A percentile compares a stretch with the other conserved stretches of the same genome.
Conservation (phyloP, 805 yeast genomes). For the Yarrowia divulgata region DNA sequence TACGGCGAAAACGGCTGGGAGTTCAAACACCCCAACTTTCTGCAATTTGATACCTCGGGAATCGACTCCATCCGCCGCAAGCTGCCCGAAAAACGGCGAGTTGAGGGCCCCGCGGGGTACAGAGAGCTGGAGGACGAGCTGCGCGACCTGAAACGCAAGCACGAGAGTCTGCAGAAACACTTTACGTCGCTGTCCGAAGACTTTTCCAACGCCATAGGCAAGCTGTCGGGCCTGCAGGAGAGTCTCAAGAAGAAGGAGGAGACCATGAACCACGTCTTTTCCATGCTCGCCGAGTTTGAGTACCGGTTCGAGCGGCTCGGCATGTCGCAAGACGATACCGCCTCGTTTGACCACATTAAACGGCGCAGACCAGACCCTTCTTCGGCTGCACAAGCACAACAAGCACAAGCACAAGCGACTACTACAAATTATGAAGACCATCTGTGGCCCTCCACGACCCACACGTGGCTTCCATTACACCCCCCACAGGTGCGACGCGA, state of each 20-base stretch:
- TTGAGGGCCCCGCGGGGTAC: slow-evolving; percentile 20
- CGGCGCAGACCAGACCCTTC: slow-evolving; percentile 10
- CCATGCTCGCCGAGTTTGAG: slow-evolving; percentile 37
- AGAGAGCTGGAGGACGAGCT: slow-evolving; percentile 35
- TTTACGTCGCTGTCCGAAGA: slow-evolving; percentile 34
- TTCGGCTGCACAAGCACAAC: neutral
- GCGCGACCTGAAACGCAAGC: slow-evolving; percentile 27
- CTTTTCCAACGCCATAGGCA: slow-evolving; percentile 26
- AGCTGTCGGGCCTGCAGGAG: slow-evolving; percentile 17
- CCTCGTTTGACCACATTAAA: slow-evolving; percentile 24
- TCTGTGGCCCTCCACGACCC: slow-evolving; percentile 14
- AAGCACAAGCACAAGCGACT: neutral
- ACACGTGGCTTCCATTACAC: slow-evolving; percentile 25
- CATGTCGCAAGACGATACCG: slow-evolving; percentile 21
- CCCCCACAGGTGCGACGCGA: slow-evolving; percentile 21
- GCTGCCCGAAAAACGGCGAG: slow-evolving; percentile 56
- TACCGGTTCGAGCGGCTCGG: slow-evolving; percentile 34
- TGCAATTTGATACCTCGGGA: slow-evolving; percentile 74
- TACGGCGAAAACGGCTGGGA: slow-evolving; percentile 74
- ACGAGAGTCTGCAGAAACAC: slow-evolving; percentile 34
- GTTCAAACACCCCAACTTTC: slow-evolving; percentile 89
- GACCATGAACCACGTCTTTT: slow-evolving; percentile 38
- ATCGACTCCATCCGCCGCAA: slow-evolving; percentile 88
- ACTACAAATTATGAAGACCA: slow-evolving; percentile 8
- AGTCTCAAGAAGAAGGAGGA: slow-evolving; percentile 40